Conservation (phyloP, 1,284 basidiomycete species). For the Cutaneotrichosporon arboriforme region DNA sequence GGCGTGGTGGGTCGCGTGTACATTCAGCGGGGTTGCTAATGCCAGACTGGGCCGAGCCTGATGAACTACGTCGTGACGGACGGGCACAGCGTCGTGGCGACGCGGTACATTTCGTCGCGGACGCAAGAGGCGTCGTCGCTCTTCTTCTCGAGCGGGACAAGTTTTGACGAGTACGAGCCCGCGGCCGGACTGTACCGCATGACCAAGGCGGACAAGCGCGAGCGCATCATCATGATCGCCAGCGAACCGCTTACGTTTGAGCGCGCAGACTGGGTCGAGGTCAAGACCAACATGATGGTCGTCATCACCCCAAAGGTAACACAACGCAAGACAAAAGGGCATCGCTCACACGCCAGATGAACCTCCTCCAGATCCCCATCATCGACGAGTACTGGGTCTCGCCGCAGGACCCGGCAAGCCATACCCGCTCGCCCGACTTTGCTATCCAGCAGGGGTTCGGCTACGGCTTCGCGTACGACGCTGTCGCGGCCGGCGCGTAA, state of each 20-base stretch:
- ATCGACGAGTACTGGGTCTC: slow-evolving; percentile 76
- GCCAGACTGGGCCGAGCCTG: slow-evolving; percentile 63
- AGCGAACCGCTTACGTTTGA: slow-evolving; percentile 92
- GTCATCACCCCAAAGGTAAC: slow-evolving; percentile 77
- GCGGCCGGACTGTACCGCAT: slow-evolving; percentile 81
- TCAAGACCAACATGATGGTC: slow-evolving; percentile 88
- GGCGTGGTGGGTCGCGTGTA: slow-evolving; percentile 54
- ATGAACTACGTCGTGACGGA: slow-evolving; percentile 97
- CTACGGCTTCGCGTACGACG: slow-evolving; percentile 19
- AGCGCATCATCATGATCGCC: slow-evolving; percentile 83
- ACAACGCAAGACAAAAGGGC: too few relatives aligned
- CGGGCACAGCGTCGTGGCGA: slow-evolving; percentile 85
- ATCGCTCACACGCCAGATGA: slow-evolving; percentile 52
- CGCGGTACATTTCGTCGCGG: slow-evolving; percentile 86
- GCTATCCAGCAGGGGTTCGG: slow-evolving; percentile 45
- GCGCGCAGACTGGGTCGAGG: slow-evolving; percentile 67
- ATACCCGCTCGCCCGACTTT: slow-evolving; percentile 42
- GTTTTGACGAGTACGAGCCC: slow-evolving; percentile 81
- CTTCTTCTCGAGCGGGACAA: slow-evolving; percentile 92
- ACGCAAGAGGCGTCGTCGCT: slow-evolving; percentile 89
- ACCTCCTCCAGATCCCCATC: slow-evolving; percentile 88
- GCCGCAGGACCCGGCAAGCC: slow-evolving; percentile 47
- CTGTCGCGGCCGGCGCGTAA: slow-evolving; percentile 4
- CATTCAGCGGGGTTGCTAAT: neutral
- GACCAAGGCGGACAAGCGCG: slow-evolving; percentile 89